These are phyloP conservation scores for Podaxis sp. DNA, from an alignment of 768 basidiomycete species.

Conservation along the genomic window DNA sequence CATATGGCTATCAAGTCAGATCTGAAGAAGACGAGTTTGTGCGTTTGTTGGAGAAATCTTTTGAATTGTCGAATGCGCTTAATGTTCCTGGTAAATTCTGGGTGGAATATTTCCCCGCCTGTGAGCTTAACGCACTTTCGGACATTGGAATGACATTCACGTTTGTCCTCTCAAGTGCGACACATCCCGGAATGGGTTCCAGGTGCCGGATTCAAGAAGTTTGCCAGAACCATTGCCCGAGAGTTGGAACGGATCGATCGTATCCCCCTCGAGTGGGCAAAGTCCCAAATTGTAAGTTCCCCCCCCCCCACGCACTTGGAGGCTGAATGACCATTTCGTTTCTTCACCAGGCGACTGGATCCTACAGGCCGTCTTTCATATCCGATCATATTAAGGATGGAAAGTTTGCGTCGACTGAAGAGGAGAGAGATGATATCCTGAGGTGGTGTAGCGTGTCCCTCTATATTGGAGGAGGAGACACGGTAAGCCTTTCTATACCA, in stretches of 20 bases:
- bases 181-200: constrained; percentile 40
- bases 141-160: background rate
- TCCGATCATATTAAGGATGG: constrained; percentile 26
- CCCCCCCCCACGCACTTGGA: background rate
- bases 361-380: constrained; percentile 26
- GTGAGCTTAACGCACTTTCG: constrained; percentile 20
- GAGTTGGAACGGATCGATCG: constrained; percentile 18
- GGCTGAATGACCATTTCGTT: background rate
- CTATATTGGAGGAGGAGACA: constrained; percentile 35
- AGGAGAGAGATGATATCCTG: constrained; percentile 23
- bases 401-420: constrained; percentile 17
- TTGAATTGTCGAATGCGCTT: constrained; percentile 20
- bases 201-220: constrained; percentile 34
- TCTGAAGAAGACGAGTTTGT: constrained; percentile 30
- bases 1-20: constrained; percentile 36
- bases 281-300: constrained; percentile 24
- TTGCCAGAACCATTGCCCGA: constrained; percentile 16
- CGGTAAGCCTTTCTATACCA: constrained; percentile 20
- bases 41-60: constrained; percentile 25
- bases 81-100: constrained; percentile 29
- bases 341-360: constrained; percentile 18
- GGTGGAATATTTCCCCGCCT: constrained; percentile 35
- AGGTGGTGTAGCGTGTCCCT: constrained; percentile 25
- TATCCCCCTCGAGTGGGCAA: constrained; percentile 28
- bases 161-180: constrained; percentile 22